Base-by-base conservation (phyloP, 108 stramenopile genomes). In the Aurantiochytrium sp. region DNA sequence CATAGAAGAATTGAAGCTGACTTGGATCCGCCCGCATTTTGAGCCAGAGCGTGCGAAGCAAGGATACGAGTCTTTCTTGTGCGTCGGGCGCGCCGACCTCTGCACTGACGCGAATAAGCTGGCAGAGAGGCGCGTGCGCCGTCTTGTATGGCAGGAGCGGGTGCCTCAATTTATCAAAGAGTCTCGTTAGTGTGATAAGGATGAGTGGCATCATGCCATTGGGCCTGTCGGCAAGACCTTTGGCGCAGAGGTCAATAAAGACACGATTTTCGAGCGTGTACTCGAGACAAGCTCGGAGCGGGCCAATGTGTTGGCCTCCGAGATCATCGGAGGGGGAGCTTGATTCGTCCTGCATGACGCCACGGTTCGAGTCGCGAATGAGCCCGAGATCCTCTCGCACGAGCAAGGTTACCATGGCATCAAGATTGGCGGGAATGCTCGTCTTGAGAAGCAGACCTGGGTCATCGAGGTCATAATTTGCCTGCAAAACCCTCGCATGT, bases 101-200 rank as follows among this genome's bases (percentile, higher is more conserved):
- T 83, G 76, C 76, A 23, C 76, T 53, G 49, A 83, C 76, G 25
- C 76, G 76, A 35, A 83, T 83, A 45, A 83, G 76, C 76, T 83
- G 76, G n/a, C 49, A 83, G 25, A 83, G 76, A 55, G 76, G 76
- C 28, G 45, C 49, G 51, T 83, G 76, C 6, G 76, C 76, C 25
- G 49, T 3, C 4, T 83, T 83, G 51, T 83, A 83, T 12, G 76
- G 76, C 19, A 83, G 12, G n/a, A 83, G n/a, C 19, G 76, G 76
- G 51, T 83, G 76, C 43, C 51, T 43, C 6, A 83, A 18, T 16
- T 53, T 47, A 8, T 83, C 76, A 16, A 83, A 18, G n/a, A 83
- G 45, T 23, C 51, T 47, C 43, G 44, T 12, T 8, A 83, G 49
- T 6, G 76, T 83, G 25, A 83, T 53, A 16, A 83, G 49, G 5